phyloP scores from a whole-genome alignment of 1,139 yeast genomes.

The Kazachstania sp. region DNA sequence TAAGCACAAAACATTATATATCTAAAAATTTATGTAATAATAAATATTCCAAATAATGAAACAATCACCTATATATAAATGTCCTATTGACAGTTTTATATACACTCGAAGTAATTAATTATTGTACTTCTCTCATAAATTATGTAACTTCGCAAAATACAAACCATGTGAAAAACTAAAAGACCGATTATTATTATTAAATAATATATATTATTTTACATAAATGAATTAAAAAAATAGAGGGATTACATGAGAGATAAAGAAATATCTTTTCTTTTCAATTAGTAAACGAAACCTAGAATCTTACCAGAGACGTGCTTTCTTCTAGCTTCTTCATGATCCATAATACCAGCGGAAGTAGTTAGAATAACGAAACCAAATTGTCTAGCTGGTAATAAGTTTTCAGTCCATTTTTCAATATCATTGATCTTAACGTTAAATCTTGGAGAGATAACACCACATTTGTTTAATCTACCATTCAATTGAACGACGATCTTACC shows the following conservation, averaged over 20 bases:
- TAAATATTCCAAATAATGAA: neutral
- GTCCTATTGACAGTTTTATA: neutral
- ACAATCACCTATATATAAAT: too few relatives aligned
- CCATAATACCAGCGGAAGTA: conserved; percentile 99
- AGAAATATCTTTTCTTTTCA: neutral
- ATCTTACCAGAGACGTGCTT: conserved; percentile 99
- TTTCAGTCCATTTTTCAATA: conserved; percentile 96
- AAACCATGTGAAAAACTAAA: too few relatives aligned
- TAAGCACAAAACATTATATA: too few relatives aligned
- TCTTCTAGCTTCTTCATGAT: conserved; percentile 99
- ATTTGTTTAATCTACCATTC: conserved; percentile 97
- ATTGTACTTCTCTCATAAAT: too few relatives aligned
- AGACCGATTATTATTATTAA: too few relatives aligned
- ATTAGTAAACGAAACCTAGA: conserved; percentile 87
- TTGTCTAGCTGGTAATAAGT: conserved; percentile 97
- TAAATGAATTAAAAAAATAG: neutral
- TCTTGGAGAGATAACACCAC: conserved; percentile 98
- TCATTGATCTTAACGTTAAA: conserved; percentile 90
- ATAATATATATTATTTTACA: neutral
- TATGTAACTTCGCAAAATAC: too few relatives aligned
- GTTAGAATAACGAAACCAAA: conserved; percentile 95
- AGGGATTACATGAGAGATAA: neutral
- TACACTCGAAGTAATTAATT: too few relatives aligned
- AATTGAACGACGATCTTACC: conserved; percentile 95
- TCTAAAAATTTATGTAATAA: neutral